Base-by-base conservation (phyloP, 306 rosid species). In the Vigna mungo region DNA sequence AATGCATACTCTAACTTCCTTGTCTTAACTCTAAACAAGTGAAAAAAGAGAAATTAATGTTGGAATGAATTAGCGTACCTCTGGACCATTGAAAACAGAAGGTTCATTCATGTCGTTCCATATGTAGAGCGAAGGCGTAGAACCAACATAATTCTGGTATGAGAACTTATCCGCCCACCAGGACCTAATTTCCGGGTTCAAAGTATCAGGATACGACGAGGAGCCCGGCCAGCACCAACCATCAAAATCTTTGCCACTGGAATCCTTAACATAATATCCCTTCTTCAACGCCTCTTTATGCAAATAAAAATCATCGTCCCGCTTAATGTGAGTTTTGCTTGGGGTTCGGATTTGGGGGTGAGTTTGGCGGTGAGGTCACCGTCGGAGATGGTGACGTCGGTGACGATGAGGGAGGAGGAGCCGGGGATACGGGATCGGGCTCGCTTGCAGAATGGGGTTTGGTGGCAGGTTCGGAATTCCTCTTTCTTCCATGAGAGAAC, bases 191-290 rank as follows among this genome's bases (percentile, higher is more conserved):
- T 90, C 91, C 4, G 92, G 97, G 82, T 78, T 92, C 78, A 92
- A 81, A 54, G 85, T 80, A 77, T 95, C 99, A 0, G 81, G 82
- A 81, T 95, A 95, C 0, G 99, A 95, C 0, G 99, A 95, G 1
- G 99, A 92, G 53, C 99, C 99, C 17, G 99, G 90, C 99, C 99
- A 95, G 78, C 99, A 95, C 99, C 99, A 95, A 14, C 99, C 99
- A 76, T 95, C 97, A 54, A 51, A 95, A 76, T 90, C 97, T 46
- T 89, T 95, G 30, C 99, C 97, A 61, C 65, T 72, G 12, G 94
- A 85, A 89, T 95, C 99, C 90, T 90, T 95, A 46, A 92, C 94
- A 89, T 95, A 95, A 86, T 95, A 91, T 27, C 97, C 90, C 74
- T 87, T 95, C 36, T 85, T 77, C 0, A 88, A 81, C 1, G 97